These are phyloP conservation scores for Annulohypoxylon truncatum DNA, from an alignment of 2,329 filamentous ascomycete species.

Conservation along the genomic window DNA sequence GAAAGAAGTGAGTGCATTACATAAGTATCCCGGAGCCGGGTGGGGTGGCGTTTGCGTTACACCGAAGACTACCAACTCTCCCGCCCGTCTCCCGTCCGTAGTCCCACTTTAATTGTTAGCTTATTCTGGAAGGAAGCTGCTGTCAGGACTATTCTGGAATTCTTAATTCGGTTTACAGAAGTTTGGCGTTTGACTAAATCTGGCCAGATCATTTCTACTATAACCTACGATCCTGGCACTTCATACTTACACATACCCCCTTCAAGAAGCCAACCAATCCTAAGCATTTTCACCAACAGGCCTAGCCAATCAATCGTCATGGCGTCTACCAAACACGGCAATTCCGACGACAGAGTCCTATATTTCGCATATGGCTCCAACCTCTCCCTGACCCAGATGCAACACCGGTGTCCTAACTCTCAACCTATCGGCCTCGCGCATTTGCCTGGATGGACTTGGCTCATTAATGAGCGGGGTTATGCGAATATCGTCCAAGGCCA, in stretches of 20 bases:
- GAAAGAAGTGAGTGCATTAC: background rate
- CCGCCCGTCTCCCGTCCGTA: background rate
- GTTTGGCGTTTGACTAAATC: background rate
- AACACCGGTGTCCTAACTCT: constrained; percentile 67
- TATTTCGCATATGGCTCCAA: constrained; percentile 82
- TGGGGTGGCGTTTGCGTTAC: background rate
- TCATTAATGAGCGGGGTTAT: constrained; percentile 75
- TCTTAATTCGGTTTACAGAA: background rate
- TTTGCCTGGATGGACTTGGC: constrained; percentile 69
- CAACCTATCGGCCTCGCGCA: constrained; percentile 67
- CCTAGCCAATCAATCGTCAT: constrained; percentile 2
- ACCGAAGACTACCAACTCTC: background rate
- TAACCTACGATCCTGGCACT: background rate
- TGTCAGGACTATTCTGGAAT: background rate
- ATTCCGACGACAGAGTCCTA: constrained; percentile 46
- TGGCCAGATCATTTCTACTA: background rate
- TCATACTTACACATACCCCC: background rate
- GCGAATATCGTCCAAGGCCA: constrained; percentile 69
- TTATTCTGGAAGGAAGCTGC: background rate
- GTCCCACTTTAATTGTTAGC: constrained; percentile 1
- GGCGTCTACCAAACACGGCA: background rate
- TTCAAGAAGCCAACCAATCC: background rate
- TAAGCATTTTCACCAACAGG: background rate
- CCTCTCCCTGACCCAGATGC: constrained; percentile 74
- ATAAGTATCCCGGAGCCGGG: background rate